Percentiles rank a stretch among this genome's conserved stretches.
Evolutionary conservation across 73 alveolate genomes (phyloP).

Genomic region (Paramecium tetraurelia): DNA sequence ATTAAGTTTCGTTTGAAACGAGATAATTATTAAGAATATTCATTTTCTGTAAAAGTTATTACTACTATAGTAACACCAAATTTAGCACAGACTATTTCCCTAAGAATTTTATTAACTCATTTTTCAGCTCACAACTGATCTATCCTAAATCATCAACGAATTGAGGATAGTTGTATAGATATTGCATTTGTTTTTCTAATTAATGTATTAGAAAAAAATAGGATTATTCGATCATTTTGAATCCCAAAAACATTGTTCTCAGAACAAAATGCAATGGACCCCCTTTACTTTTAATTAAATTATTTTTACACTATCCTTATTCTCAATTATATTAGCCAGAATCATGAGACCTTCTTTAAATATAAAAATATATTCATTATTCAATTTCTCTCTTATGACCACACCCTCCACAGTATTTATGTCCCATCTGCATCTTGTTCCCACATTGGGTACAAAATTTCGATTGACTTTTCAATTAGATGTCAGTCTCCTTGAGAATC

Average conservation of each 20-base stretch:
- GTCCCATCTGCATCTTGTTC: background rate
- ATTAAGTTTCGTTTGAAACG: background rate
- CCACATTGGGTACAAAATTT: conserved; percentile 28
- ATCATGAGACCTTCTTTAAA: background rate
- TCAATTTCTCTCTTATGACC: conserved; percentile 31
- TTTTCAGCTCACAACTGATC: background rate
- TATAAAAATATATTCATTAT: conserved; percentile 14
- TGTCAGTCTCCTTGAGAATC: background rate
- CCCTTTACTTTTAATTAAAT: background rate
- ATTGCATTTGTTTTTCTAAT: conserved; percentile 4
- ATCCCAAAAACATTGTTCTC: background rate
- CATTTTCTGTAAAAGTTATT: background rate
- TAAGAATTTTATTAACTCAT: background rate
- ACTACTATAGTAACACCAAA: background rate
- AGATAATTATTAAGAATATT: background rate
- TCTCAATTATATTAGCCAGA: background rate
- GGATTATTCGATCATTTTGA: background rate
- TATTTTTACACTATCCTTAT: background rate
- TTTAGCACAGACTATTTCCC: background rate
- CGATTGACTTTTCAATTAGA: background rate
- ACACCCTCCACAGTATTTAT: conserved; percentile 34
- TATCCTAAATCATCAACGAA: background rate
- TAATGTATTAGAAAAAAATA: background rate
- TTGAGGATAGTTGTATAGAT: background rate
- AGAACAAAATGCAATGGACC: conserved; percentile 2